Base-by-base conservation (phyloP, 2,329 filamentous ascomycete genomes). In the Ceratocystis alfenasii region DNA sequence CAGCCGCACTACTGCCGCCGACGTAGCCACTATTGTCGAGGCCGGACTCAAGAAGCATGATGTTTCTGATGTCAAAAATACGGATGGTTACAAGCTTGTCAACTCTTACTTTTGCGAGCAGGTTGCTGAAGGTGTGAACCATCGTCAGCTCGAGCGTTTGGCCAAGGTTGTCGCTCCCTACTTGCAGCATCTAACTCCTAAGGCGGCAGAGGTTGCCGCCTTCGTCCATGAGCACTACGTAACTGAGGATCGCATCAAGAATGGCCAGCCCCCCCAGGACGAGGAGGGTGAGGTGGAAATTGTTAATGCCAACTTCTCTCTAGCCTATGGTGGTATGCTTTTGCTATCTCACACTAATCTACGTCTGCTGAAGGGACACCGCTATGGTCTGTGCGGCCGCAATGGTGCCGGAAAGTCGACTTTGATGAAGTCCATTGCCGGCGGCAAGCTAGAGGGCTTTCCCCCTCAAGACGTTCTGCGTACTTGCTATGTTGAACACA, bases 381-480 rank as follows among this genome's bases (percentile, higher is more conserved):
- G 94, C 67, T 99, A 99, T 74, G 94, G 94, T 75, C 88, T 99
- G 20, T 96, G 93, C 73, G 94, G 94, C 72, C 89, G 93, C 72
- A 99, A 99, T 75, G 94, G 94, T 79, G 91, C 92, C 66, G 94
- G 94, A 74, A 99, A 99, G 79, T 97, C 94, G n/a, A 99, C 94
- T 1, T 83, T 99, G 67, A 97, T 99, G 94, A 89, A 90, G 74
- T 91, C 89, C 75, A 99, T 99, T 72, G 89, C 94, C 63, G 88
- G 88, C 68, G 93, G 92, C 73, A 99, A 99, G 81, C 83, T 99
- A 2, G 94, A 99, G 76, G 94, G 94, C 7, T 99, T 99, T 79
- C 94, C 94, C 46, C 81, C 90, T 17, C 91, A 94, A 74, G 91
- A 96, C 70, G 87, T 92, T 68, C 86, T 99, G 72, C 88, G 90